Conservation (phyloP, 768 basidiomycete species). For the Kwoniella sp. region DNA sequence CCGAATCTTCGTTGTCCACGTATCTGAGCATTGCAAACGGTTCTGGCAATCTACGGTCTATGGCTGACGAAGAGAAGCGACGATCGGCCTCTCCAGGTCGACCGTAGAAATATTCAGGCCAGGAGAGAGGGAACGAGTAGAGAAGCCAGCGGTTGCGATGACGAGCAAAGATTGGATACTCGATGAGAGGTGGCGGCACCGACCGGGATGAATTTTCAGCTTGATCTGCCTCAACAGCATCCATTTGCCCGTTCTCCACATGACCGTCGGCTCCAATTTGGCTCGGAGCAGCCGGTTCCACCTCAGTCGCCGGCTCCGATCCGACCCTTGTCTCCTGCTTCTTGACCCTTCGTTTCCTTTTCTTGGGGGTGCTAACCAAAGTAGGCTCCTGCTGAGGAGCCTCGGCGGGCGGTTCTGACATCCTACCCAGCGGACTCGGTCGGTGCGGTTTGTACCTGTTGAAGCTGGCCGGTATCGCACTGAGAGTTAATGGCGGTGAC, state of each 20-base stretch:
- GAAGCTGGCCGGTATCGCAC: neutral
- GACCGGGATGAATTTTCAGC: no score
- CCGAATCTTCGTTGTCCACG: neutral
- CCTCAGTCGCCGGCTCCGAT: constrained; percentile 5
- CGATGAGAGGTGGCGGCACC: no score
- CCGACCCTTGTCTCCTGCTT: constrained; percentile 34
- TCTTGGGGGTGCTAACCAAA: constrained; percentile 4
- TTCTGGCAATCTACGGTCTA: neutral
- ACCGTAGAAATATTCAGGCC: neutral
- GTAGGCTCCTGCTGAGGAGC: constrained; percentile 2
- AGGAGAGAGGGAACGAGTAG: neutral
- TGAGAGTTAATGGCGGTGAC: neutral
- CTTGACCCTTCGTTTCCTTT: constrained; percentile 52
- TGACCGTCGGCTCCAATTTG: neutral
- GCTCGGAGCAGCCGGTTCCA: neutral
- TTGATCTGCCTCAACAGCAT: no score
- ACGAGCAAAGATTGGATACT: no score
- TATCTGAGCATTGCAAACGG: no score
- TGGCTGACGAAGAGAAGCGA: neutral
- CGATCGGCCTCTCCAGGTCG: constrained; percentile 1
- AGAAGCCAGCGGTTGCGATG: neutral
- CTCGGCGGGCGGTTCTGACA: constrained; percentile 9
- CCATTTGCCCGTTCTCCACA: neutral
- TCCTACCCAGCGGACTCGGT: constrained; percentile 26
- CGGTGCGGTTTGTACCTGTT: constrained; percentile 25